Evolutionary conservation across 2,329 filamentous ascomycete genomes (phyloP).

Genomic region (Tolypocladium cylindrosporum): DNA sequence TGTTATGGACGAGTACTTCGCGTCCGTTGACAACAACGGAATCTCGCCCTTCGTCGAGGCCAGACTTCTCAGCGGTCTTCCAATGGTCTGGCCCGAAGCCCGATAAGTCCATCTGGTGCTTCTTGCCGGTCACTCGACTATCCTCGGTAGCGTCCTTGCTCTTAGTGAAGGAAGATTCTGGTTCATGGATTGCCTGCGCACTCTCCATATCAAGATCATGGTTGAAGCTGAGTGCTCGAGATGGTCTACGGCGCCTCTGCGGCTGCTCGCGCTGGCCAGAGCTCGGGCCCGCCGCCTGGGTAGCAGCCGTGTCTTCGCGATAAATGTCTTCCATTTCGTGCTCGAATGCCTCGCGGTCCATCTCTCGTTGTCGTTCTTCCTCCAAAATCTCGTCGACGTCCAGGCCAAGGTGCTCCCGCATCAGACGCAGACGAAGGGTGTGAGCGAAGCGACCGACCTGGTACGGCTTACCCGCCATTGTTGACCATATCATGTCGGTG

Average conservation of each 20-base stretch:
- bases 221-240: constrained; percentile 52
- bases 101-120: constrained; percentile 65
- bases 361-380: constrained; percentile 60
- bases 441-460: constrained; percentile 88
- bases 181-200: constrained; percentile 38
- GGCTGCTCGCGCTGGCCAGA: constrained; percentile 26
- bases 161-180: neutral
- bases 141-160: constrained; percentile 1
- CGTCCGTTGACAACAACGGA: constrained; percentile 56
- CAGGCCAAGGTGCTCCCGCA: constrained; percentile 94
- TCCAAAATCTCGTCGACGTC: constrained; percentile 88
- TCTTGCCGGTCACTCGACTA: constrained; percentile 29
- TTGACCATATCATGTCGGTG: constrained; percentile 83
- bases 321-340: constrained; percentile 55
- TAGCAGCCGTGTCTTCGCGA: constrained; percentile 24
- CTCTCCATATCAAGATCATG: constrained; percentile 41
- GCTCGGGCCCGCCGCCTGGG: neutral
- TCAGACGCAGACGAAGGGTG: constrained; percentile 81
- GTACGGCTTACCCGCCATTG: constrained; percentile 84
- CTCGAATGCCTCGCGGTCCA: constrained; percentile 47
- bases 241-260: constrained; percentile 16
- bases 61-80: constrained; percentile 52
- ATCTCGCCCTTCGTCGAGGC: constrained; percentile 56
- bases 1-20: constrained; percentile 60
- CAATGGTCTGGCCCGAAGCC: constrained; percentile 71